phyloP scores from a whole-genome alignment of 2,329 filamentous ascomycete species.

The Pseudogymnoascus sp. region DNA sequence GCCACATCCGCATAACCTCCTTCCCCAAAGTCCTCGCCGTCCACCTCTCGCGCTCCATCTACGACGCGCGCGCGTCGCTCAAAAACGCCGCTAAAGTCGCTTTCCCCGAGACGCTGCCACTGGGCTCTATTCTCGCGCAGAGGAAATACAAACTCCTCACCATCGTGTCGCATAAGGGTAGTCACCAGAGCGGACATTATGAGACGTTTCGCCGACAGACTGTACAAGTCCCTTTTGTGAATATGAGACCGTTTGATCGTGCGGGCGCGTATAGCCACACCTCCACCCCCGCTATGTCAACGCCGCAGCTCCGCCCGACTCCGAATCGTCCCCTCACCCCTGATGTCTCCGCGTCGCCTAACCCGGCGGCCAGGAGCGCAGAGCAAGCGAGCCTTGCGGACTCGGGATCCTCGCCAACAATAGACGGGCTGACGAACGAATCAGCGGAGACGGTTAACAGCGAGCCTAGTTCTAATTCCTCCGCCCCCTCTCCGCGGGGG shows the following conservation, averaged over 20 bases:
- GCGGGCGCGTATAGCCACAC: constrained; percentile 54
- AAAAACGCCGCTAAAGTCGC: constrained; percentile 94
- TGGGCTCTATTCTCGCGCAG: constrained; percentile 71
- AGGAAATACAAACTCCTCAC: constrained; percentile 78
- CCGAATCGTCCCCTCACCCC: background rate
- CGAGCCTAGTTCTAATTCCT: constrained; percentile 14
- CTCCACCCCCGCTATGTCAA: constrained; percentile 21
- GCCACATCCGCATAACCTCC: constrained; percentile 75
- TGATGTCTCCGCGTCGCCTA: background rate
- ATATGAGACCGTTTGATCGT: constrained; percentile 67
- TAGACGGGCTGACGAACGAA: background rate
- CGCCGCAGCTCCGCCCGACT: constrained; percentile 27
- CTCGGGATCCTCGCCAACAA: background rate
- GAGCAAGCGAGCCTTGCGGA: background rate
- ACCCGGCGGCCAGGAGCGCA: background rate
- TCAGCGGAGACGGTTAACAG: background rate
- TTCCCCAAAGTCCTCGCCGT: constrained; percentile 89
- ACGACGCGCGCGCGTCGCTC: constrained; percentile 67
- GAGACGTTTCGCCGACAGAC: constrained; percentile 90
- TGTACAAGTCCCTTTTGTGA: constrained; percentile 70
- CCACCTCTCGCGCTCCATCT: constrained; percentile 89
- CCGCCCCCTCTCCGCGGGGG: constrained; percentile 23
- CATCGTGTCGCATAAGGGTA: constrained; percentile 89
- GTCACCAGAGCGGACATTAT: constrained; percentile 93
- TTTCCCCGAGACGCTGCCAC: constrained; percentile 77